Conservation (phyloP, 202 grass and related monocot species). For the Panicum hallii region DNA sequence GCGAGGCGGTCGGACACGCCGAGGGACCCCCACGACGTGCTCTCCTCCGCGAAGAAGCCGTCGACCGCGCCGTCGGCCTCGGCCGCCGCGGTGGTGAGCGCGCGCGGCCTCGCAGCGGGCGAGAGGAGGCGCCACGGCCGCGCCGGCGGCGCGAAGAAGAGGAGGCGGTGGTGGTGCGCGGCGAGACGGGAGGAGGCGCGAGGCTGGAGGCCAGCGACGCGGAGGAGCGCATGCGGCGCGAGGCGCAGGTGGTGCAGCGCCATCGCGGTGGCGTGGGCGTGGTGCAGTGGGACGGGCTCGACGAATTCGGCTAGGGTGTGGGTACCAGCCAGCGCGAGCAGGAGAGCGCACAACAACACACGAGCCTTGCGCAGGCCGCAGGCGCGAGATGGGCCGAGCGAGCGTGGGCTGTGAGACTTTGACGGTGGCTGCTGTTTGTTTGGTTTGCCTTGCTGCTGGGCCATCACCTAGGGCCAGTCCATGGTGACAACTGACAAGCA, state of each 20-base stretch:
- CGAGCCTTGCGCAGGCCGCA: too few relatives aligned
- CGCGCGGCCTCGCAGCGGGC: conserved; percentile 35
- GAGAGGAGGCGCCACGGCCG: conserved; percentile 43
- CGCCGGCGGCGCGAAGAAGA: conserved; percentile 35
- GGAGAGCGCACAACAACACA: too few relatives aligned
- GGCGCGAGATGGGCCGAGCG: too few relatives aligned
- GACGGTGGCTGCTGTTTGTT: too few relatives aligned
- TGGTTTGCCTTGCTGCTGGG: too few relatives aligned
- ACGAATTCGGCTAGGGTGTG: not conserved
- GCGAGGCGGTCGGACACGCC: conserved; percentile 68
- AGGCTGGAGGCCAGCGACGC: conserved; percentile 4
- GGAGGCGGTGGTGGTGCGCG: conserved; percentile 23
- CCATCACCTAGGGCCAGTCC: too few relatives aligned
- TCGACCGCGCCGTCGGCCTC: conserved; percentile 33
- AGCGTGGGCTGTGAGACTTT: too few relatives aligned
- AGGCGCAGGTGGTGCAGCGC: conserved; percentile 70
- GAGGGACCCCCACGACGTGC: conserved; percentile 72
- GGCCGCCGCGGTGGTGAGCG: conserved; percentile 54
- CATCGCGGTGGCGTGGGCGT: conserved; percentile 26
- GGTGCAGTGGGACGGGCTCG: not conserved
- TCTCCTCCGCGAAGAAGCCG: conserved; percentile 75
- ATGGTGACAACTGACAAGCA: too few relatives aligned
- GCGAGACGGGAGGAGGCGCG: conserved; percentile 34
- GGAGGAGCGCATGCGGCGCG: conserved; percentile 68
- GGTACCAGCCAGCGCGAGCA: not conserved